Evolutionary conservation across 305 asterid genomes (phyloP).

Genomic region (Petunia hybrid): DNA sequence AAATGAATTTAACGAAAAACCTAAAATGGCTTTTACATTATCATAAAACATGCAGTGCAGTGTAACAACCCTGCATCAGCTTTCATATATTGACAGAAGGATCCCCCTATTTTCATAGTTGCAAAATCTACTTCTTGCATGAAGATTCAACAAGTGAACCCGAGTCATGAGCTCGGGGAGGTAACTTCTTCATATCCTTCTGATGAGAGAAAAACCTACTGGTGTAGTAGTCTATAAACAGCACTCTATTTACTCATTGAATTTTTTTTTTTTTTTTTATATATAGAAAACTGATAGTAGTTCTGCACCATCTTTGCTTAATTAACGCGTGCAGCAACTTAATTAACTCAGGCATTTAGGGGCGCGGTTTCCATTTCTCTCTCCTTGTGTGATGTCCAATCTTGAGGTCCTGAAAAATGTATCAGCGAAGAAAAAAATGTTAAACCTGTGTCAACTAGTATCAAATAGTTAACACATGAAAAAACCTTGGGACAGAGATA

Average conservation of each 20-base stretch:
- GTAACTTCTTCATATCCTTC: slow-evolving; percentile 26
- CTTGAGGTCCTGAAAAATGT: slow-evolving; percentile 65
- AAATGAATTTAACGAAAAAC: slow-evolving; percentile 5
- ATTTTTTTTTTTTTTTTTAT: neutral
- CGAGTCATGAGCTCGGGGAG: neutral
- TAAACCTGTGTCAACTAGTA: neutral
- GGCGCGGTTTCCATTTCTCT: slow-evolving; percentile 63
- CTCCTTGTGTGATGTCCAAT: slow-evolving; percentile 70
- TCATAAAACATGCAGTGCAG: neutral
- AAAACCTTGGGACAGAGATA: neutral
- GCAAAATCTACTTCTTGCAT: slow-evolving; percentile 1
- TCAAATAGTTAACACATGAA: neutral
- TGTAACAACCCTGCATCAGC: slow-evolving; percentile 11
- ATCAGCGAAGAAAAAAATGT: neutral
- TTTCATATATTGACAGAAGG: neutral
- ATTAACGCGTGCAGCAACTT: neutral
- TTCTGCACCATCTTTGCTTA: neutral
- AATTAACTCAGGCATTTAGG: slow-evolving; percentile 39
- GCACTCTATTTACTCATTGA: neutral
- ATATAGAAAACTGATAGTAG: neutral
- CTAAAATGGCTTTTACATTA: slow-evolving; percentile 23
- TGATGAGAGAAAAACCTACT: neutral
- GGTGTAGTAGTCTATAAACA: neutral
- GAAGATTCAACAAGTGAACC: neutral
- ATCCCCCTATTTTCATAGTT: slow-evolving; percentile 1